Evolutionary conservation across 495 filamentous ascomycete genomes (phyloP).

Genomic region (Xylaria telfairii): DNA sequence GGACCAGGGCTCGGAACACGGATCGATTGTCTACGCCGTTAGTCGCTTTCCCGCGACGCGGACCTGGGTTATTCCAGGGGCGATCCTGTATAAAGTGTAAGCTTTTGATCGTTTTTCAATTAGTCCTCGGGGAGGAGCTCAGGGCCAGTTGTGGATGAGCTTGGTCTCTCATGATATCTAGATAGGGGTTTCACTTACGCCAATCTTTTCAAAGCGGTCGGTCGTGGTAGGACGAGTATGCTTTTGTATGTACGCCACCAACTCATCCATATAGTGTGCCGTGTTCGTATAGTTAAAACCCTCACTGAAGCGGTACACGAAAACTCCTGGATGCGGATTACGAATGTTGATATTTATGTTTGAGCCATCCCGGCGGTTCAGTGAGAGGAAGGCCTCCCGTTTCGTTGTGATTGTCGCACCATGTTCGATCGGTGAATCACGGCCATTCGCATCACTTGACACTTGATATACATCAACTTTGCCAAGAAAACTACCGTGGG

Average conservation of each 20-base stretch:
- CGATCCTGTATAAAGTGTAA: conserved; percentile 38
- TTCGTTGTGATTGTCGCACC: conserved; percentile 25
- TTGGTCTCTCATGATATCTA: neutral
- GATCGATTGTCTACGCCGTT: conserved; percentile 34
- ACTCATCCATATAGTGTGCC: conserved; percentile 52
- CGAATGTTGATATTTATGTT: conserved; percentile 48
- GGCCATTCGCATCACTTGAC: neutral
- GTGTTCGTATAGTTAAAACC: conserved; percentile 61
- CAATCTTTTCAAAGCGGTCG: conserved; percentile 44
- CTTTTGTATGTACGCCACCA: conserved; percentile 51
- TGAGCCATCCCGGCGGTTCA: conserved; percentile 49
- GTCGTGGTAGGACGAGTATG: conserved; percentile 48
- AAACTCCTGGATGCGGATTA: conserved; percentile 54
- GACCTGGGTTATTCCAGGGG: conserved; percentile 91
- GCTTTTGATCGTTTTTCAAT: neutral
- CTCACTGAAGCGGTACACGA: conserved; percentile 59
- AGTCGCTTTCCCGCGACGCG: conserved; percentile 60
- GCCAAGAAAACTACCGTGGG: conserved; percentile 51
- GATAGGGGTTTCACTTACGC: conserved; percentile 38
- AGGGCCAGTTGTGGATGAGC: neutral
- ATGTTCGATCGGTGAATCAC: neutral
- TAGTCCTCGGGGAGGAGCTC: neutral
- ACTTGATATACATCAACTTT: conserved; percentile 33
- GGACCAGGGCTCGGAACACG: conserved; percentile 53
- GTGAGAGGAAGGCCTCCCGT: conserved; percentile 51